Evolutionary conservation across 352 stramenopile genomes (phyloP), one percentile per base, ranked within the genome.

Genomic region (Peronospora farinosa): DNA sequence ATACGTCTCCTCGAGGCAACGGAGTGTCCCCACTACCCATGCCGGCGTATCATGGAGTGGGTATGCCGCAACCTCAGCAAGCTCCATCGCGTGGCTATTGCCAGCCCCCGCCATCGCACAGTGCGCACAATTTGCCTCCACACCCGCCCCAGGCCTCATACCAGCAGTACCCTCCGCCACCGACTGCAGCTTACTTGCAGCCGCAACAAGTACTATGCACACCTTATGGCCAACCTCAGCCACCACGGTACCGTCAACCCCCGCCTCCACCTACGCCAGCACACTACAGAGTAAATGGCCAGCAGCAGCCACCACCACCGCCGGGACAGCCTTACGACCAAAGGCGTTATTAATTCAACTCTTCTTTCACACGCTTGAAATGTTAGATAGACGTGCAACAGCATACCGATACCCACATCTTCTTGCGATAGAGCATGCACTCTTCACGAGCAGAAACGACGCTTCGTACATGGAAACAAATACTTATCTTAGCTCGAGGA

Each of bases 291-390:
- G 27, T 45, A 25, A 66, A 67, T 25, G 32, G 38, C 11, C 54
- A 57, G 13, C 63, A 65, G 41, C 51, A 41, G 36, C 51, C 33
- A 25, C 47, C 13, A 30, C 50, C 50, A 11, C 50, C 38, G n/a
- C 65, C 55, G 2, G 5, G 31, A 43, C 57, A 72, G 25, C 44
- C 63, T 28, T 75, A 69, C 40, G 60, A 77, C 25, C 55, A 67
- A 27, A 46, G 45, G 32, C 63, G 54, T 36, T 62, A 65, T 55
- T 61, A 43, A 48, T 40, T 32, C 36, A 43, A 41, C 19, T 7
- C 42, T 54, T 46, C 30, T 52, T 53, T 42, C 16, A 17, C 49
- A 36, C 31, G 63, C 47, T 60, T 58, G 43, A 19, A 67, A 63
- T 70, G 60, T 65, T 67, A 48, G 65, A 40, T 69, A 66, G 47